Base-by-base conservation (phyloP, 2,329 filamentous ascomycete genomes). In the Penicillium occitanis region DNA sequence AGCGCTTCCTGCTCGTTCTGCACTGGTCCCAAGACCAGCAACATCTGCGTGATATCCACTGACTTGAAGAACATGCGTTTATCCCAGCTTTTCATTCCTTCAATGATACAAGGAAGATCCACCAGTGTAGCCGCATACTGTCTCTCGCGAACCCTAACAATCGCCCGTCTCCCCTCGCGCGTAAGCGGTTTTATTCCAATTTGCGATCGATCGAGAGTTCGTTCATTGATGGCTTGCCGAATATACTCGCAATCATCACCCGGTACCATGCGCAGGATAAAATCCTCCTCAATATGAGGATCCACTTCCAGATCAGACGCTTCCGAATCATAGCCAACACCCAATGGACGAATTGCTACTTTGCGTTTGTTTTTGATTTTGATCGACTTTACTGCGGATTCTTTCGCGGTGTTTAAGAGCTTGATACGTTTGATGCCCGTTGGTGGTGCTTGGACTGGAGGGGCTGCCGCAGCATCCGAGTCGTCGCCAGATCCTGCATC, bases 301-400 rank as follows among this genome's bases (percentile, higher is more conserved):
- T 99, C 95, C 10, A 83, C 79, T 77, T 99, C 95, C 14, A 90
- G 88, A 74, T 98, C 95, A 64, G 93, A 95, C 13, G 93, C 92
- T 78, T 98, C 95, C 2, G 93, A 97, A 76, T 99, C 95, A 78
- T 98, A 99, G 7, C 94, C 95, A 65, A 96, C 92, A 61, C 95
- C 95, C 1, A 87, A 86, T 5, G 88, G 88, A 69, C 91, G 86
- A 37, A 86, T 82, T 6, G 91, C 90, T 1, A 87, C 84, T 69
- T 88, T 86, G n/a, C 89, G 90, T 71, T 89, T 87, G 59, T 87
- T 82, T 72, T 88, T 90, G 66, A 91, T 80, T 63, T 86, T 86
- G 65, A 89, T 81, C 37, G 76, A 82, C 67, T 79, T 79, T 14
- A 79, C 70, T 3, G 73, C 74, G 0, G 77, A 76, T 58, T 78